These are phyloP conservation scores for Pseudoneurospora amorphoporcata DNA, from an alignment of 495 filamentous ascomycete species.

Conservation along the genomic window DNA sequence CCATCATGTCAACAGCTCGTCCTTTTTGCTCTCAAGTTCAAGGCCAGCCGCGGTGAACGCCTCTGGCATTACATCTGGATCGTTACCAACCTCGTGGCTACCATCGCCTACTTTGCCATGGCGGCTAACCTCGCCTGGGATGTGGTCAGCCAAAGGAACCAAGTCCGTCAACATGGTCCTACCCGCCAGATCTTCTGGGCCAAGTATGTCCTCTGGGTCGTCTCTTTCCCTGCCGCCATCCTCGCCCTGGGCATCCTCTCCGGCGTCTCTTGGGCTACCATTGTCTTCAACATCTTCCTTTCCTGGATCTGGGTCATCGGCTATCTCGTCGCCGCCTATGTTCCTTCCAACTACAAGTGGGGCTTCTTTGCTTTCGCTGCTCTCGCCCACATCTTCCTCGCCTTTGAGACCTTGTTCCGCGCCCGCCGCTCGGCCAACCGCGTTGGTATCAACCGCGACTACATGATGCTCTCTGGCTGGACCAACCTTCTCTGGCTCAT, in stretches of 20 bases:
- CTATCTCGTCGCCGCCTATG: constrained; percentile 35
- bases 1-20: constrained; percentile 11
- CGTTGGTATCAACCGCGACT: constrained; percentile 27
- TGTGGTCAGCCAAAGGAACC: constrained; percentile 23
- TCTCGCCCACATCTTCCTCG: constrained; percentile 26
- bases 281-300: constrained; percentile 33
- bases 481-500: constrained; percentile 38
- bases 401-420: constrained; percentile 20
- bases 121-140: constrained; percentile 34
- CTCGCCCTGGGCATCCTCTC: constrained; percentile 35
- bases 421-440: constrained; percentile 23
- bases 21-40: constrained; percentile 27
- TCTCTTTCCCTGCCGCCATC: constrained; percentile 31
- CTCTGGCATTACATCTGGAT: constrained; percentile 47
- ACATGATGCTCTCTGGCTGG: constrained; percentile 31
- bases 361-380: constrained; percentile 40
- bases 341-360: constrained; percentile 39
- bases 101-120: constrained; percentile 35
- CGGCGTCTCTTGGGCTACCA: constrained; percentile 36
- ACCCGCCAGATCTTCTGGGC: constrained; percentile 40
- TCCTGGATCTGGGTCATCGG: constrained; percentile 37
- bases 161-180: constrained; percentile 12
- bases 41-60: constrained; percentile 33
- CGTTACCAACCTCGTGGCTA: constrained; percentile 35
- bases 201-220: constrained; percentile 41